Percentiles rank a stretch among this genome's conserved stretches.
Conservation (phyloP, 371 early-diverging fungal genomes). For the Actinomucor elegans region DNA sequence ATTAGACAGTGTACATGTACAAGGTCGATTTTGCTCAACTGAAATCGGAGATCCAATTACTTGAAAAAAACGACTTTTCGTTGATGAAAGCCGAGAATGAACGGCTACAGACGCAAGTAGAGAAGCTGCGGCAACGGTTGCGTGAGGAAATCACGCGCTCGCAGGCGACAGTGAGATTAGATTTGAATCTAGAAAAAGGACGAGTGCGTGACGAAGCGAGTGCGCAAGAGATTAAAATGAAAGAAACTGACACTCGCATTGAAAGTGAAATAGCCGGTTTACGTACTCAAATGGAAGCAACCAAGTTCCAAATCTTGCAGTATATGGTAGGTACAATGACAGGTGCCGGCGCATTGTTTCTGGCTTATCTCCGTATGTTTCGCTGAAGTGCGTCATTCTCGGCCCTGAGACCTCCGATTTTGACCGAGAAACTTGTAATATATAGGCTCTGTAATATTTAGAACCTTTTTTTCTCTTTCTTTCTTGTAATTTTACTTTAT, state of each 20-base stretch:
- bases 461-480: neutral
- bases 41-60: slow-evolving; percentile 82
- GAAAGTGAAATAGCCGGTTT: slow-evolving; percentile 87
- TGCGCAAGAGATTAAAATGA: slow-evolving; percentile 81
- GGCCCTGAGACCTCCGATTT: neutral
- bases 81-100: slow-evolving; percentile 84
- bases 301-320: slow-evolving; percentile 84
- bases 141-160: slow-evolving; percentile 84
- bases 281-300: slow-evolving; percentile 89
- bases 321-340: slow-evolving; percentile 84
- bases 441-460: no score
- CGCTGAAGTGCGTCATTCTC: slow-evolving; percentile 28
- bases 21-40: slow-evolving; percentile 91
- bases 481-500: neutral
- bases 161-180: slow-evolving; percentile 86
- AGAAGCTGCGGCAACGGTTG: slow-evolving; percentile 75
- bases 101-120: slow-evolving; percentile 74
- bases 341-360: slow-evolving; percentile 78
- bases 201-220: slow-evolving; percentile 84
- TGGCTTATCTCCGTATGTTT: slow-evolving; percentile 69
- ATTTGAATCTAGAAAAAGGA: slow-evolving; percentile 89
- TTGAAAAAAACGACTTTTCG: slow-evolving; percentile 90
- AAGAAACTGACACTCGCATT: slow-evolving; percentile 85
- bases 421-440: neutral
- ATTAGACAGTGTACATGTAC: slow-evolving; percentile 79